A percentile compares a stretch with the other conserved stretches of the same genome.
phyloP scores from a whole-genome alignment of 306 rosid genomes.

The Castanopsis chinensis region DNA sequence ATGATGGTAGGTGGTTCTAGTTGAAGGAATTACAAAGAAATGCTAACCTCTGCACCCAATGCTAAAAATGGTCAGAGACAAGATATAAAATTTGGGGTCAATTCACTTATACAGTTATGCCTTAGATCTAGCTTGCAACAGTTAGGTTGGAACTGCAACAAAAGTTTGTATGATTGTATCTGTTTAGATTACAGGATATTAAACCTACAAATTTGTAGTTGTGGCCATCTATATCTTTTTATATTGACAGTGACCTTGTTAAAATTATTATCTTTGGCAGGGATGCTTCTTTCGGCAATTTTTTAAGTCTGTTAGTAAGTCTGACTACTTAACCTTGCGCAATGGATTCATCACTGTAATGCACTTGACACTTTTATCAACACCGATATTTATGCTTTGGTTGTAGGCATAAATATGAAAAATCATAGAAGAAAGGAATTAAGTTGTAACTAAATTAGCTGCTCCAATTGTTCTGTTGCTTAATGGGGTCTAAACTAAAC shows the following conservation, averaged over 20 bases:
- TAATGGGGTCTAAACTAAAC: not conserved
- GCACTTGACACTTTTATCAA: too few relatives aligned
- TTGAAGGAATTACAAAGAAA: not conserved
- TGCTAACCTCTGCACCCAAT: not conserved
- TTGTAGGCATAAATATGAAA: not conserved
- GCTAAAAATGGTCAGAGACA: not conserved
- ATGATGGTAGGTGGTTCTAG: not conserved
- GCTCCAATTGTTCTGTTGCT: not conserved
- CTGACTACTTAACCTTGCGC: conserved; percentile 75
- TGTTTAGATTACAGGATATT: not conserved
- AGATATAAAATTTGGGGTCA: not conserved
- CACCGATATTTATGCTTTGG: not conserved
- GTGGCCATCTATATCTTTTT: not conserved
- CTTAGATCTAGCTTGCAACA: not conserved
- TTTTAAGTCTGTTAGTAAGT: conserved; percentile 69
- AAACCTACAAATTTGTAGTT: not conserved
- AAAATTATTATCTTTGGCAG: conserved; percentile 38
- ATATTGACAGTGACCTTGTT: not conserved
- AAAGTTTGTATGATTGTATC: not conserved
- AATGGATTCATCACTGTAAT: conserved; percentile 79
- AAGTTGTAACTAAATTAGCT: not conserved
- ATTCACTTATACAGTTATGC: too few relatives aligned
- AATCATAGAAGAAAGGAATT: not conserved
- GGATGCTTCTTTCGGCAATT: conserved; percentile 90
- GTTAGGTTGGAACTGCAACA: not conserved